Conservation (phyloP, 208 protist species). For the Wallacemonas collosoma region DNA sequence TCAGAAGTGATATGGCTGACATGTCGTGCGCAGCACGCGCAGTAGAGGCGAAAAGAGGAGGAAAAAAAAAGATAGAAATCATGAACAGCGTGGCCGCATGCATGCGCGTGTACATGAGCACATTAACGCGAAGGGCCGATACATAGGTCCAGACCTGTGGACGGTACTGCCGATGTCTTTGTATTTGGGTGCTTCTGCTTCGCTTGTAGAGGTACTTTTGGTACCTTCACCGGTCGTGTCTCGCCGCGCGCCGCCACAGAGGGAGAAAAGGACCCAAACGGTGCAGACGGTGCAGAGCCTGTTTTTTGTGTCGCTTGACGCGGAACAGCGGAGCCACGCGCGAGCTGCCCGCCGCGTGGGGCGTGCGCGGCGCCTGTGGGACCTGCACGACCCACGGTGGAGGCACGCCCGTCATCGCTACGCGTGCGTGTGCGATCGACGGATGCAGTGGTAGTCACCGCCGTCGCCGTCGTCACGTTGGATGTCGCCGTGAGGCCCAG, state of each 20-base stretch:
- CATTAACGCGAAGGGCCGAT: slow-evolving; percentile 7
- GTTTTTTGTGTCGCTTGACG: neutral
- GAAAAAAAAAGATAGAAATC: neutral
- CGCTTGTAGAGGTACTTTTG: neutral
- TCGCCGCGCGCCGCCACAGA: no score
- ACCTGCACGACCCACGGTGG: neutral
- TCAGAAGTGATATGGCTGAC: no score
- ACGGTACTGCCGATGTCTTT: neutral
- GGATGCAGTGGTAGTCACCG: neutral
- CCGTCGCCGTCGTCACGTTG: neutral
- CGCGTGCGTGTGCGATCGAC: neutral
- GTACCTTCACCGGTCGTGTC: neutral
- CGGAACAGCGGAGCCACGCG: neutral
- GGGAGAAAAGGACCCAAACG: no score
- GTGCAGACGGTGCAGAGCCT: no score
- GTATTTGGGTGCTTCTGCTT: neutral
- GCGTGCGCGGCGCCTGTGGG: neutral
- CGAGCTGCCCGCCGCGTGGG: slow-evolving; percentile 9
- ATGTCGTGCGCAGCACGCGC: no score
- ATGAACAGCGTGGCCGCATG: neutral
- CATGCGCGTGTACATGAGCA: neutral
- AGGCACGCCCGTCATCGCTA: neutral
- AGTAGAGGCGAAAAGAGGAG: neutral
- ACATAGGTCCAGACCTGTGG: neutral
- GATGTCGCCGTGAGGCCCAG: neutral